phyloP scores from a whole-genome alignment of 805 yeast species.

The Starmerella powellii region DNA sequence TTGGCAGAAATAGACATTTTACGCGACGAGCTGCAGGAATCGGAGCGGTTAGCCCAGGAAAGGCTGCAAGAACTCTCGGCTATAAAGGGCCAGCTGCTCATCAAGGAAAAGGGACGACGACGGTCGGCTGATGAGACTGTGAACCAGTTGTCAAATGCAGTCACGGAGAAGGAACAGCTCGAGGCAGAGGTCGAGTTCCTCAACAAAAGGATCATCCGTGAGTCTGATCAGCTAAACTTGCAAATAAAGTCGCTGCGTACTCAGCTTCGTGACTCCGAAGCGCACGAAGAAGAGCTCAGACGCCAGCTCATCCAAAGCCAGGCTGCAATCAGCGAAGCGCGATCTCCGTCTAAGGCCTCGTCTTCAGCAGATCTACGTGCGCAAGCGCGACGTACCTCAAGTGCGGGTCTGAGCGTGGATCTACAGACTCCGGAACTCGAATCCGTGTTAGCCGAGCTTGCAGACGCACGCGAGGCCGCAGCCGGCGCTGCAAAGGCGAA shows the following conservation, averaged over 20 bases:
- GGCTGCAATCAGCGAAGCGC: not conserved
- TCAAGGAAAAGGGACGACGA: constrained; percentile 49
- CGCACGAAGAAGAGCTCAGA: constrained; percentile 12
- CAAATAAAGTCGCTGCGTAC: constrained; percentile 25
- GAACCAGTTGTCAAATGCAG: constrained; percentile 37
- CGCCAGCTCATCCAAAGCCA: constrained; percentile 1
- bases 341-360: no score
- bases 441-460: not conserved
- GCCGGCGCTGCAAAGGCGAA: constrained; percentile 26
- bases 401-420: no score
- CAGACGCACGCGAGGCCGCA: constrained; percentile 17
- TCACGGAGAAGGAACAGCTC: constrained; percentile 50
- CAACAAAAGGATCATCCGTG: constrained; percentile 48
- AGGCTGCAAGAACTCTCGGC: constrained; percentile 67
- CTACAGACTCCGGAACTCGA: no score
- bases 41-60: constrained; percentile 61
- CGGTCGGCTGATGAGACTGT: constrained; percentile 43
- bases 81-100: constrained; percentile 55
- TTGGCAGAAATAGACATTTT: constrained; percentile 48
- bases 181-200: constrained; percentile 42
- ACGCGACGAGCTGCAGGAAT: constrained; percentile 73
- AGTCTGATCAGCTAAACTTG: constrained; percentile 48
- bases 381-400: no score
- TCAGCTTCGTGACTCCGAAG: constrained; percentile 18
- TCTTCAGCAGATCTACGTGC: no score